Base-by-base conservation (phyloP, 768 basidiomycete species). In the Amanita muscaria region DNA sequence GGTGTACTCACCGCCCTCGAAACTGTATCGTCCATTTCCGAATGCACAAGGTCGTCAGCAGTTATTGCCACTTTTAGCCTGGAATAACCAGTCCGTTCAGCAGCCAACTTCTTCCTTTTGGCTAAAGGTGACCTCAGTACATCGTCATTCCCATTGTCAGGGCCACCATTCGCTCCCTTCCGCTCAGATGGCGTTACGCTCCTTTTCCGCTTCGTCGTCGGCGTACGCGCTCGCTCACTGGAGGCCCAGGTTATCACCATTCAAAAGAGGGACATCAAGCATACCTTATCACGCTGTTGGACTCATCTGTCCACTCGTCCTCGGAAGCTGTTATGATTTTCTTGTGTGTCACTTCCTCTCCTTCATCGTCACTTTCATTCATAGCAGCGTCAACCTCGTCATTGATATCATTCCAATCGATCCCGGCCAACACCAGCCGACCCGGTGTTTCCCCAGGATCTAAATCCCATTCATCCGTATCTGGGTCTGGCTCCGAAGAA, bases 371-470 rank as follows among this genome's bases (percentile, higher is more conserved):
- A 50, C 80, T 80, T 67, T 87, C 84, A 50, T 80, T 82, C 77
- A 92, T 79, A 30, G 86, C 83, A 33, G 82, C 89, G 49, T 90
- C 88, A 27, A 92, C 82, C 56, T 93, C 92, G 48, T 83, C 77
- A 56, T 88, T 86, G 53, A 88, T 82, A 53, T 80, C 82, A 52
- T 80, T 77, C 83, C 88, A 90, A 58, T 89, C 73, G 45, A 88
- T 79, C 36, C 77, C 77, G 47, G 64, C 70, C 46, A 81, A 66
- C 57, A 75, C 74, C 37, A 83, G 61, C 24, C 57, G 51, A 31
- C 46, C 46, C 25, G 38, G 40, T 21, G 23, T 10, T 32, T 47
- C 46, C 14, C 25, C 39, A 6, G 45, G 29, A 14, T 40, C 45
- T 6, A 22, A 64, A 42, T 78, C 77, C 76, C 76, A 79, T 51